Conservation (phyloP, 495 filamentous ascomycete genomes). For the Lepraria neglecta region DNA sequence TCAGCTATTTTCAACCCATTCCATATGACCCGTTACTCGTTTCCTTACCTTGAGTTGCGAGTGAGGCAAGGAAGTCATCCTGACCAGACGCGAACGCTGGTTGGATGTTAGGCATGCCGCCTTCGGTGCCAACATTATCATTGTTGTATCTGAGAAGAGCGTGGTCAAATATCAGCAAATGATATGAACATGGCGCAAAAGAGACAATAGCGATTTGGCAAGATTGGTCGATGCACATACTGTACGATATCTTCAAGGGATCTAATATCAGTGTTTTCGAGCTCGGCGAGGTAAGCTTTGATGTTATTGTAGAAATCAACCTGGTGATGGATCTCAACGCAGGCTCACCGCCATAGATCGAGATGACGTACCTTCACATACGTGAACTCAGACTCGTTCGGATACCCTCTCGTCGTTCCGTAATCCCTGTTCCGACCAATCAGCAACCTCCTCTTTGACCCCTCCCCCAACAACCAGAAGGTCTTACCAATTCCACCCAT, state of each 20-base stretch:
- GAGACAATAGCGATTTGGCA: neutral
- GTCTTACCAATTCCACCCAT: conserved; percentile 58
- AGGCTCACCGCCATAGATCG: too few species aligned
- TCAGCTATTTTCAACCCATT: neutral
- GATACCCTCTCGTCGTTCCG: conserved; percentile 52
- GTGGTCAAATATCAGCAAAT: neutral
- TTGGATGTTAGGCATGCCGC: conserved; percentile 54
- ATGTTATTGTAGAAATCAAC: conserved; percentile 76
- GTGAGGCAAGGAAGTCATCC: conserved; percentile 57
- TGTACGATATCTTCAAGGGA: conserved; percentile 60
- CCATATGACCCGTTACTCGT: neutral
- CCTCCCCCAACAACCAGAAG: too few species aligned
- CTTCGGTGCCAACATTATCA: conserved; percentile 61
- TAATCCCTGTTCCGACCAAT: conserved; percentile 41
- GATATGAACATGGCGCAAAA: neutral
- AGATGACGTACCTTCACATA: conserved; percentile 46
- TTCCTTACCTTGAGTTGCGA: conserved; percentile 43
- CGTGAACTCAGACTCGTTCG: conserved; percentile 66
- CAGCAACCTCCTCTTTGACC: neutral
- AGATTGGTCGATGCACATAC: conserved; percentile 4
- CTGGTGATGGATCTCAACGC: neutral
- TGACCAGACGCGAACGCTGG: conserved; percentile 67
- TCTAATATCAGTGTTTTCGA: conserved; percentile 57
- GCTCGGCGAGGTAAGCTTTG: conserved; percentile 54
- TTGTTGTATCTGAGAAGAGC: conserved; percentile 46